Evolutionary conservation across 139 green algal species (phyloP), one percentile per base, ranked within the genome.

Genomic region (Closterium sp.): DNA sequence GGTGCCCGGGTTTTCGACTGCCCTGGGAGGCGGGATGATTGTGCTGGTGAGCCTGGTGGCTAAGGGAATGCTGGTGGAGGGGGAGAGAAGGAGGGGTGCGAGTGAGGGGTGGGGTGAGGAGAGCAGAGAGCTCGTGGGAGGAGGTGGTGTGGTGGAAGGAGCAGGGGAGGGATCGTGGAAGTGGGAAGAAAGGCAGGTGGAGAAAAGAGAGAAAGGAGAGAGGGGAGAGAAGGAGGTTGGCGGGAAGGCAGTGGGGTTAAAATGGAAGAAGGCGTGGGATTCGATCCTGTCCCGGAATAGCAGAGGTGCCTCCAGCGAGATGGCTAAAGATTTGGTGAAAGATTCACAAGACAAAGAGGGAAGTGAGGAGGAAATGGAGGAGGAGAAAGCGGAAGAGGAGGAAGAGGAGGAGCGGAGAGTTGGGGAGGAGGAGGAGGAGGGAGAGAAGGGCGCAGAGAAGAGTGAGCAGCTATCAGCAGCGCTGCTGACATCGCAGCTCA

Each of bases 401-500:
- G 31, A 91, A 28, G n/a, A 29, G 89, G 28, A 42, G 10, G 30
- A 21, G 70, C 9, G 17, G 31, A 89, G 31, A 3, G 88, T 22
- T 31, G 89, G 9, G 9, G 17, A 73, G 50, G 50, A 73, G 50
- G 17, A 73, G 50, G 2, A 73, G 50, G 50, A 70, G 45, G 30
- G 30, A 9, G 85, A 90, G 21, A 17, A 27, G 3, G n/a, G 94
- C 17, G 34, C 11, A 24, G 29, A 24, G 38, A 34, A 79, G 21
- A 90, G 42, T 85, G 90, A 89, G 13, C 28, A 89, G 70, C 91
- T 95, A 1, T 42, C 73, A 34, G 45, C 90, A 9, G 90, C 93
- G 9, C 32, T 94, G 29, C 70, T 95, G 22, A 92, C 90, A 31
- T 94, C 91, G 62, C 93, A 95, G 73, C 93, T 95, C 79, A 95